Base-by-base conservation (phyloP, 2,329 filamentous ascomycete species). In the Colletotrichum karsti region DNA sequence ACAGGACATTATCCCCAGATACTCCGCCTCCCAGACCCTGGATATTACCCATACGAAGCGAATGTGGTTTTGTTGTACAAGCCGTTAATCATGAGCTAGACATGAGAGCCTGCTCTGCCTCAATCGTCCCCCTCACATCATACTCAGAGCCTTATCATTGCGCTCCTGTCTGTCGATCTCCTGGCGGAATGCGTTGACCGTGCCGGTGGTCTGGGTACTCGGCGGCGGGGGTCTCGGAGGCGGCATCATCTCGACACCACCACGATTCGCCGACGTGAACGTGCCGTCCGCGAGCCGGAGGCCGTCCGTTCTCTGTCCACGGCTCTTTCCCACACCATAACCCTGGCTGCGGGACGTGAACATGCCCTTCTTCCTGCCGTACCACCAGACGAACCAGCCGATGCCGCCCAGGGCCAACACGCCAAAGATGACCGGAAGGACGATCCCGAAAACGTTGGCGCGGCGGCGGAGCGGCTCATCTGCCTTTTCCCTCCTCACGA, bases 311-410 rank as follows among this genome's bases (percentile, higher is more conserved):
- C 67, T 41, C 62, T 70, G 62, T 0, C 24, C 48, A 15, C 67
- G 63, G 37, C 69, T 70, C 67, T 69, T 57, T 3, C 69, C 59
- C 4, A 70, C 42, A 18, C 69, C 69, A 20, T 70, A 70, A 12
- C 69, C 67, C 22, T 64, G 61, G 42, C 67, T 48, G 22, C 62
- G 35, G n/a, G 54, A 59, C 15, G n/a, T n/a, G 8, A 70, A 66
- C 56, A 63, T 58, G 51, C 56, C 66, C 41, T 56, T 67, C 15
- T 59, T 20, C 20, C 65, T 20, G 20, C 60, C 55, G 48, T 69
- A 69, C 64, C 65, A 66, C 55, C 69, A 69, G 2, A 69, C 30
- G 22, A 71, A 69, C 60, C 57, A 55, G 26, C 22, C 60, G 33
- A 70, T 69, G 4, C 51, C 41, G 6, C 13, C 41, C 26, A 69